Conservation (phyloP, 1,284 basidiomycete species). For the Ceratobasidium sp. region DNA sequence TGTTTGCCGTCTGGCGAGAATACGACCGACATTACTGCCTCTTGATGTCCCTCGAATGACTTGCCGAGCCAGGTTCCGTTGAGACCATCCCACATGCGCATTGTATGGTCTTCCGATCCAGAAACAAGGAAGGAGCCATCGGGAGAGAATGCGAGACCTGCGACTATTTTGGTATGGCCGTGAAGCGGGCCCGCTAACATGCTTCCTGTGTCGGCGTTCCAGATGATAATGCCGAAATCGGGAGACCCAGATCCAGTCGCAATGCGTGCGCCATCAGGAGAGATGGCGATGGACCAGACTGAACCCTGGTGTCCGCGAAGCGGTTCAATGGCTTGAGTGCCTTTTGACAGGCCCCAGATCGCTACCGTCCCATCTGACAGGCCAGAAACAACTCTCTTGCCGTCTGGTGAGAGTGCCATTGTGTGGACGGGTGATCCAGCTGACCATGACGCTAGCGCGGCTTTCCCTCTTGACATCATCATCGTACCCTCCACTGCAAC, state of each 20-base stretch:
- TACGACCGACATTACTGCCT: neutral
- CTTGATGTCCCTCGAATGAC: neutral
- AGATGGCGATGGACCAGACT: slow-evolving; percentile 6
- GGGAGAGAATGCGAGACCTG: slow-evolving; percentile 33
- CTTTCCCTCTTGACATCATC: neutral
- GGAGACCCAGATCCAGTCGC: slow-evolving; percentile 5
- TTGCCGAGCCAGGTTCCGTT: neutral
- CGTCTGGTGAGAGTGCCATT: neutral
- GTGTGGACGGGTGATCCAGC: neutral
- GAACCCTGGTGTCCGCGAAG: neutral
- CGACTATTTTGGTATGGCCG: slow-evolving; percentile 7
- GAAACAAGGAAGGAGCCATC: slow-evolving; percentile 19
- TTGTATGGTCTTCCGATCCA: slow-evolving; percentile 9
- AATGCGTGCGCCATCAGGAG: slow-evolving; percentile 6
- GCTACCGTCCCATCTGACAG: neutral
- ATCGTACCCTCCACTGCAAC: neutral
- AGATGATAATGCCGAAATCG: slow-evolving; percentile 1
- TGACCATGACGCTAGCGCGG: no score
- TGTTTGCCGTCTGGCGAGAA: no score
- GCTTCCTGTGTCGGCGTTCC: slow-evolving; percentile 14
- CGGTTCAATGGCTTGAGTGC: neutral
- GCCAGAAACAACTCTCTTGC: neutral
- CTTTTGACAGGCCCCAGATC: neutral
- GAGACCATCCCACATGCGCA: slow-evolving; percentile 27
- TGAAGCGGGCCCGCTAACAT: neutral